Evolutionary conservation across 208 protist species (phyloP).

Genomic region (Crithidia bombi): DNA sequence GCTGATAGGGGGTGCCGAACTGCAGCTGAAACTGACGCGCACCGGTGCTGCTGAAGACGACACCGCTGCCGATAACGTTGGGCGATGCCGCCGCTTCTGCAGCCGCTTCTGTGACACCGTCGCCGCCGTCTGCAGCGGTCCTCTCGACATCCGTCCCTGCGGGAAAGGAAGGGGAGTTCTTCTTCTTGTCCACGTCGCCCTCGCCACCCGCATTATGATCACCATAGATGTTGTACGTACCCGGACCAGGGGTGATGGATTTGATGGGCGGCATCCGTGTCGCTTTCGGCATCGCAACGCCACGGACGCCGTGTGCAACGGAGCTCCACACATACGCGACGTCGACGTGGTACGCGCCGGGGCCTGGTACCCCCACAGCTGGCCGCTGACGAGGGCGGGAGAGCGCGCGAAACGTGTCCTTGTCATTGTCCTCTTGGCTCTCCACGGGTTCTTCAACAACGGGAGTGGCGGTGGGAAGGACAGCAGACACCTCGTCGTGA

Average conservation of each 20-base stretch:
- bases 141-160: background rate
- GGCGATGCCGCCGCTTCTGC: background rate
- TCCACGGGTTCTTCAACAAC: background rate
- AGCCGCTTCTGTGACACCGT: background rate
- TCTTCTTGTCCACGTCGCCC: background rate
- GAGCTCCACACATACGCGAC: constrained; percentile 43
- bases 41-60: constrained; percentile 30
- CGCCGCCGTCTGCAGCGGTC: background rate
- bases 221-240: constrained; percentile 24
- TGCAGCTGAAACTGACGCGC: constrained; percentile 33
- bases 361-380: constrained; percentile 40
- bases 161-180: background rate
- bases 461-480: background rate
- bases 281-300: constrained; percentile 28
- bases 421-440: background rate
- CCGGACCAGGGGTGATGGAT: constrained; percentile 28
- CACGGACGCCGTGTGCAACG: constrained; percentile 18
- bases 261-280: constrained; percentile 33
- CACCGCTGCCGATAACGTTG: constrained; percentile 1
- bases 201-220: background rate
- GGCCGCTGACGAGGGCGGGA: constrained; percentile 24
- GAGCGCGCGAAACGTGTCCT: constrained; percentile 10
- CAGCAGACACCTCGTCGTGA: no score
- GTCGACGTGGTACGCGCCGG: constrained; percentile 65
- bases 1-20: constrained; percentile 21